Conservation (phyloP, 768 basidiomycete genomes). For the Xanthoconium purpureum region DNA sequence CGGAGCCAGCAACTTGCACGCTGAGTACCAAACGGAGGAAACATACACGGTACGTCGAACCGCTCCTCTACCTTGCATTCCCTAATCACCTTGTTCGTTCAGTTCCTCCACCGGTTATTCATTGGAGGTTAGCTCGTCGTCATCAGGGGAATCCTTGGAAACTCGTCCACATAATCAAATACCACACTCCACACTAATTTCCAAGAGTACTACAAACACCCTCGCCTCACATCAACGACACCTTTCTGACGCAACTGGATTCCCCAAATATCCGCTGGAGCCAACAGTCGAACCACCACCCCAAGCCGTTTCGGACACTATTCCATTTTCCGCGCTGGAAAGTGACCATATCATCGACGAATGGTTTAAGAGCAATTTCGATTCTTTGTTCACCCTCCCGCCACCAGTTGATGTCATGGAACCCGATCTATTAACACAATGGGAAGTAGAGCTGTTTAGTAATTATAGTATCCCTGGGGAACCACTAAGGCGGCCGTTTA, state of each 20-base stretch:
- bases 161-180: too few relatives aligned
- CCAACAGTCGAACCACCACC: constrained; percentile 14
- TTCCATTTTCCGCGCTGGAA: constrained; percentile 15
- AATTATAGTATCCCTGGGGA: constrained; percentile 18
- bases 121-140: too few relatives aligned
- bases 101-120: too few relatives aligned
- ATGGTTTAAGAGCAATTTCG: constrained; percentile 34
- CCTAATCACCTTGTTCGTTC: too few relatives aligned
- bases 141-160: too few relatives aligned
- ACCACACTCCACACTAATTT: too few relatives aligned
- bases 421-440: constrained; percentile 22
- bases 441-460: constrained; percentile 36
- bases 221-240: constrained; percentile 31
- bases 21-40: background rate
- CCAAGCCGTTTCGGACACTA: constrained; percentile 32
- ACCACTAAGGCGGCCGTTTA: background rate
- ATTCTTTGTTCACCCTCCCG: constrained; percentile 23
- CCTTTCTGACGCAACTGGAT: constrained; percentile 28
- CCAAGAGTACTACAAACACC: too few relatives aligned
- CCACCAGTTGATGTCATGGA: constrained; percentile 17
- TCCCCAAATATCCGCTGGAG: constrained; percentile 29
- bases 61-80: background rate
- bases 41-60: constrained; percentile 7
- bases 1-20: background rate
- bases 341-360: constrained; percentile 27